Base-by-base conservation (phyloP, 1,284 basidiomycete species). In the Sparassis latifolia region DNA sequence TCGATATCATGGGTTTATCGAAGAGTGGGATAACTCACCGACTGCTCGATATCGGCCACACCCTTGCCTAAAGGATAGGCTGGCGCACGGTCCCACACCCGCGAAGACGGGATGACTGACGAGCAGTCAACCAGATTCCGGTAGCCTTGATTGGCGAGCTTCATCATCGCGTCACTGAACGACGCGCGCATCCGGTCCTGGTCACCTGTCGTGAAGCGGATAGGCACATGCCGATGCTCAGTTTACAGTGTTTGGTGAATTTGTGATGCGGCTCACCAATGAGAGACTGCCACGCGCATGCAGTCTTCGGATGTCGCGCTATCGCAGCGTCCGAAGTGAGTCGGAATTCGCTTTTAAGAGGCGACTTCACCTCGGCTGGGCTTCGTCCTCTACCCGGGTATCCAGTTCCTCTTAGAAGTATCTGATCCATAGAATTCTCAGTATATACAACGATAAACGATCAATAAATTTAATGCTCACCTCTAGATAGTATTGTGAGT, bases 401-500 rank as follows among this genome's bases (percentile, higher is more conserved):
- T 6, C 29, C 43, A 3, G 49, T 53, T 46, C 58, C 53, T 41
- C 54, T 55, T 29, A 54, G 52, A 12, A 54, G 43, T 42, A 47
- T 55, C 54, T 58, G 5, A 20, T n/a, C 43, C 33, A 12, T 7
- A 27, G 27, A 44, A 5, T 29, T 42, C 27, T 6, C 5, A 6
- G 12, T 37, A 12, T 39, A 20, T 37, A 31, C 6, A 41, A 30
- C 9, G 31, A 27, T 33, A 30, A 27, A 42, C 40, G 5, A 42
- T 27, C 40, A 10, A 9, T 5, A 42, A 10, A 42, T 6, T 31
- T 32, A 10, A 20, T 7, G 44, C 52, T 33, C 49, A 61, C 55
- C 50, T 54, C 54, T 29, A 56, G 41, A 43, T 55, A 61, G 47
- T 57, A 55, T 42, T 62, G 56, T 10, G 54, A 46, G 47, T 55